These are phyloP conservation scores for Salix caprea DNA, from an alignment of 345 rosid genomes.

Conservation along the genomic window DNA sequence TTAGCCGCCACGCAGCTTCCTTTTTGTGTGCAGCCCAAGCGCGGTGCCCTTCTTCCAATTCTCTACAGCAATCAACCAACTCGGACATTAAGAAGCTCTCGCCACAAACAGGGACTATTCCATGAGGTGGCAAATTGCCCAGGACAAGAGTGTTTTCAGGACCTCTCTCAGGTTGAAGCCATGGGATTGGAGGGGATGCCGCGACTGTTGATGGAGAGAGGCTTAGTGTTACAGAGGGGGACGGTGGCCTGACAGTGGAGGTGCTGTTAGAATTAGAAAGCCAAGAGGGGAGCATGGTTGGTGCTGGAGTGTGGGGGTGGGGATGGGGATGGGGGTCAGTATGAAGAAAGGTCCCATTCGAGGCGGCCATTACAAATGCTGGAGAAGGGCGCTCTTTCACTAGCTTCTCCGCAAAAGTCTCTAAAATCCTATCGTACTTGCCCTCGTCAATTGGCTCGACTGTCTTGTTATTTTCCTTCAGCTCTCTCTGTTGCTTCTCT, in stretches of 20 bases:
- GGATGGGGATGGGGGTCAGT: slow-evolving; percentile 28
- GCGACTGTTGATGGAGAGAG: slow-evolving; percentile 75
- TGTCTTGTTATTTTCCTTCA: slow-evolving; percentile 61
- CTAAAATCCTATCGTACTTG: slow-evolving; percentile 85
- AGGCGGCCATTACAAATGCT: slow-evolving; percentile 61
- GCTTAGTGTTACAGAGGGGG: slow-evolving; percentile 81
- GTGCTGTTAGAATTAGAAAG: slow-evolving; percentile 68
- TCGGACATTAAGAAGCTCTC: slow-evolving; percentile 61
- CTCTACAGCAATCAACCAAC: slow-evolving; percentile 83
- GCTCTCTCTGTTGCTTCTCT: slow-evolving; percentile 93
- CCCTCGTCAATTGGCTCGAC: slow-evolving; percentile 84
- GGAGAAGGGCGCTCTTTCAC: slow-evolving; percentile 67
- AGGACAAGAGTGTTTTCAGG: slow-evolving; percentile 43
- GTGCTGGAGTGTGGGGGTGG: slow-evolving; percentile 27
- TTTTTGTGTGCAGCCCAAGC: slow-evolving; percentile 84
- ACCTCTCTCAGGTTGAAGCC: slow-evolving; percentile 77
- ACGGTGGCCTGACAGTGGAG: slow-evolving; percentile 50
- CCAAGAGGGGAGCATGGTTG: slow-evolving; percentile 76
- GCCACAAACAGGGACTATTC: slow-evolving; percentile 39
- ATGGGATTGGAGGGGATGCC: slow-evolving; percentile 65
- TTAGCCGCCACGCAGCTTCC: slow-evolving; percentile 91
- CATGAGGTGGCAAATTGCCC: slow-evolving; percentile 42
- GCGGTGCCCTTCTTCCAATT: slow-evolving; percentile 83
- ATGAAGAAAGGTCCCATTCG: slow-evolving; percentile 66
- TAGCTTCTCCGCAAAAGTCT: slow-evolving; percentile 90